A percentile compares a stretch with the other conserved stretches of the same genome.
Evolutionary conservation across 495 filamentous ascomycete species (phyloP).

Genomic region (Bryoglossum gracile): DNA sequence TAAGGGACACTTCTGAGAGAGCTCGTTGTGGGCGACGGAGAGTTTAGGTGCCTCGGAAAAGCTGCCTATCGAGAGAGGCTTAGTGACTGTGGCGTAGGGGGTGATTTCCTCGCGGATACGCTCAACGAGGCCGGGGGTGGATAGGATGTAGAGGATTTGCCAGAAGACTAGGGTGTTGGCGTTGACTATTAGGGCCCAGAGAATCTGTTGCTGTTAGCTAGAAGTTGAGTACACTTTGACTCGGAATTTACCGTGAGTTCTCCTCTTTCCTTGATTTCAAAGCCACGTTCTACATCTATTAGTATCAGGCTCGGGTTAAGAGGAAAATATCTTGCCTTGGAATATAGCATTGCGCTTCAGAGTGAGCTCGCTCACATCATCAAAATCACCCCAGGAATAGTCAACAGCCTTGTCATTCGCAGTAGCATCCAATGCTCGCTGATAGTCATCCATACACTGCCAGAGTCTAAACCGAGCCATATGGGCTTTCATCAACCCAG

Average conservation of each 20-base stretch:
- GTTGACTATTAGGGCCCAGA: constrained; percentile 50
- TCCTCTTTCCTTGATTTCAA: constrained; percentile 21
- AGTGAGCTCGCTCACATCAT: constrained; percentile 44
- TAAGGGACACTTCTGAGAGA: constrained; percentile 42
- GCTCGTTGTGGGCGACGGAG: constrained; percentile 37
- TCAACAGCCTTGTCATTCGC: constrained; percentile 36
- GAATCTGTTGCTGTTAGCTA: constrained; percentile 25
- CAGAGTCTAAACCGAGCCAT: constrained; percentile 45
- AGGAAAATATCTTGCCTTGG: constrained; percentile 11
- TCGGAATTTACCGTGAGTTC: constrained; percentile 16
- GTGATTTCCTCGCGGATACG: constrained; percentile 46
- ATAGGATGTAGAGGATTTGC: constrained; percentile 47
- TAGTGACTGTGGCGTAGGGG: constrained; percentile 36
- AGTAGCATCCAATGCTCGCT: constrained; percentile 40
- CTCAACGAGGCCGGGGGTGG: constrained; percentile 37
- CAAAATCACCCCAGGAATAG: constrained; percentile 45
- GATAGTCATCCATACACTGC: constrained; percentile 39
- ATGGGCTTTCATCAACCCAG: constrained; percentile 41
- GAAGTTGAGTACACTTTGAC: not conserved
- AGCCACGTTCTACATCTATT: constrained; percentile 2
- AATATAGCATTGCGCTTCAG: constrained; percentile 32
- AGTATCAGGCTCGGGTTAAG: not conserved
- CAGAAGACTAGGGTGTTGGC: constrained; percentile 46
- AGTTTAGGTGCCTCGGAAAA: constrained; percentile 48
- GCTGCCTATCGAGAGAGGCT: constrained; percentile 42